Percentiles rank a stretch among this genome's conserved stretches.
phyloP scores from a whole-genome alignment of 495 filamentous ascomycete species.

The Lindgomyces ingoldianus region DNA sequence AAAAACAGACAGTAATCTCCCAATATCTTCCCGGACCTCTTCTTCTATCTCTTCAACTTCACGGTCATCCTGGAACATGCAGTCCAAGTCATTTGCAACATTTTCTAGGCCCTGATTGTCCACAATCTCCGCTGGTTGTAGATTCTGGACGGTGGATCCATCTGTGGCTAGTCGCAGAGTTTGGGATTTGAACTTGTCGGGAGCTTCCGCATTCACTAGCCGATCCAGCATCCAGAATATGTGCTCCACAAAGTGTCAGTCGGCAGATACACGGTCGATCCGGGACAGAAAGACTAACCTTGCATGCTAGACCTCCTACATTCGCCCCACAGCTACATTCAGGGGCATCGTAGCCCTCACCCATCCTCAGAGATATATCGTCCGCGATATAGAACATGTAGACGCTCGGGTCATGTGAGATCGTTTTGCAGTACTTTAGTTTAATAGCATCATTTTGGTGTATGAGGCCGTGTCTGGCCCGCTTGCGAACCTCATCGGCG shows the following conservation, averaged over 20 bases:
- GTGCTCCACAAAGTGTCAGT: conserved; percentile 29
- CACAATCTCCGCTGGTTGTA: conserved; percentile 22
- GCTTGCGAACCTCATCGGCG: conserved; percentile 21
- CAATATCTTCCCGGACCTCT: conserved; percentile 28
- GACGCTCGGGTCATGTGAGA: conserved; percentile 6
- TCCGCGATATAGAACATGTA: conserved; percentile 35
- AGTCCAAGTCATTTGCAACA: conserved; percentile 22
- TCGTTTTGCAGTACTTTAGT: conserved; percentile 30
- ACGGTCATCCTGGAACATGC: conserved; percentile 22
- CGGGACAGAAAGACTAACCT: conserved; percentile 18
- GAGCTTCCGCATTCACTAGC: conserved; percentile 9
- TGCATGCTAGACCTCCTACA: conserved; percentile 32
- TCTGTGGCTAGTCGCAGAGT: conserved; percentile 20
- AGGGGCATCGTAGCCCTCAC: conserved; percentile 16
- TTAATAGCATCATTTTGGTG: conserved; percentile 35
- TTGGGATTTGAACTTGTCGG: neutral
- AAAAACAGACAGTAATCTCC: conserved; percentile 40
- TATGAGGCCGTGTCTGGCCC: conserved; percentile 27
- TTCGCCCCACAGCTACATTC: conserved; percentile 36
- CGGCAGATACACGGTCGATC: neutral
- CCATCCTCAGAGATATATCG: conserved; percentile 31
- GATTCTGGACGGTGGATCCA: conserved; percentile 26
- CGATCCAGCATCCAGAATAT: conserved; percentile 37
- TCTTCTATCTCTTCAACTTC: neutral
- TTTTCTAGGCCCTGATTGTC: conserved; percentile 10